Conservation (phyloP, 768 basidiomycete genomes). For the Heimioporus sp. region DNA sequence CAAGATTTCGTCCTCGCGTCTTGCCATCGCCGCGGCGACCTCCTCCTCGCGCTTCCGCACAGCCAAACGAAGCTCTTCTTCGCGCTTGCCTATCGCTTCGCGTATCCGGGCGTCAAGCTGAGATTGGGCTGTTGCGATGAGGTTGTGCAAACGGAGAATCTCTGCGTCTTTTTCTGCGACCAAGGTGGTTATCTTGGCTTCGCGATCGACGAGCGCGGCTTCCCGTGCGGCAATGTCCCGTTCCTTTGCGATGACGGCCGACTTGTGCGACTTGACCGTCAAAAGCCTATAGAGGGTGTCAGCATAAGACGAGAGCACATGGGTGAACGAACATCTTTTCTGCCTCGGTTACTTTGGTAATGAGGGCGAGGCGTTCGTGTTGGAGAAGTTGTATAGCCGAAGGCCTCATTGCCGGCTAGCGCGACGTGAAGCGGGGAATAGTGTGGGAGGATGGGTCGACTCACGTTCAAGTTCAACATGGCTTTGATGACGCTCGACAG, state of each 20-base stretch:
- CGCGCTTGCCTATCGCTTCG: constrained; percentile 58
- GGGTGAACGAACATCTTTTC: constrained; percentile 63
- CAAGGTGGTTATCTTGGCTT: constrained; percentile 46
- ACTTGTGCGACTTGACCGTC: constrained; percentile 63
- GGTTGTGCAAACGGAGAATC: constrained; percentile 46
- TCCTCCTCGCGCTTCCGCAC: constrained; percentile 70
- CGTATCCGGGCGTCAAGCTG: constrained; percentile 49
- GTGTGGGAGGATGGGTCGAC: constrained; percentile 9
- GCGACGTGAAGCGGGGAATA: neutral
- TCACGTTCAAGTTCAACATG: constrained; percentile 83
- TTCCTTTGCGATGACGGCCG: constrained; percentile 54
- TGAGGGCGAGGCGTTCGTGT: constrained; percentile 72
- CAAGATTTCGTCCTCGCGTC: constrained; percentile 71
- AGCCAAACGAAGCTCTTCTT: constrained; percentile 65
- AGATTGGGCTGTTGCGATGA: constrained; percentile 39
- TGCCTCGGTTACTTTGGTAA: constrained; percentile 69
- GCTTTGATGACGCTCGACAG: constrained; percentile 75
- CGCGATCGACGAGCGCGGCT: constrained; percentile 50
- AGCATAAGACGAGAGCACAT: neutral
- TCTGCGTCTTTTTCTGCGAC: constrained; percentile 61
- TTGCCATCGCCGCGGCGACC: constrained; percentile 59
- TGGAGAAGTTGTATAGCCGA: constrained; percentile 79
- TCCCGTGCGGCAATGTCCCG: constrained; percentile 63
- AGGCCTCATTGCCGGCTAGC: constrained; percentile 82
- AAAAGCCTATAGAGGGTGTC: constrained; percentile 45